Evolutionary conservation across 257 asterid species (phyloP).

Genomic region (Paulownia fortunei): DNA sequence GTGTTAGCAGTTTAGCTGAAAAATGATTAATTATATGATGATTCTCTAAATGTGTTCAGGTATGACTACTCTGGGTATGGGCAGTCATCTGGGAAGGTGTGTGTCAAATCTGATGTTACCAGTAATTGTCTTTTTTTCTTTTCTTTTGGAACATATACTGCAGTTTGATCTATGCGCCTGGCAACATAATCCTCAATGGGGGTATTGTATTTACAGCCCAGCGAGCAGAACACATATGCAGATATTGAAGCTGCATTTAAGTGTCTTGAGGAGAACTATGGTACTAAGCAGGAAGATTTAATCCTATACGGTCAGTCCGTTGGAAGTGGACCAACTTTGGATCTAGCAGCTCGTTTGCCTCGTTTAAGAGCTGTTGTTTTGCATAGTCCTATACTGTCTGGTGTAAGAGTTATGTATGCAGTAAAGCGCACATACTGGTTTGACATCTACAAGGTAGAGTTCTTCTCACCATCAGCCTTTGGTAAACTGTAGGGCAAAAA

Average conservation of each 20-base stretch:
- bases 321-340: constrained; percentile 72
- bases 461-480: neutral
- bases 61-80: constrained; percentile 97
- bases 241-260: constrained; percentile 69
- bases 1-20: neutral
- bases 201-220: constrained; percentile 47
- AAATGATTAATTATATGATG: constrained; percentile 29
- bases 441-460: constrained; percentile 66
- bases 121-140: neutral
- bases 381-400: constrained; percentile 70
- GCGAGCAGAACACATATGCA: constrained; percentile 71
- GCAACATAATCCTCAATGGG: constrained; percentile 16
- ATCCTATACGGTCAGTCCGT: constrained; percentile 71
- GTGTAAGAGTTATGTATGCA: constrained; percentile 70
- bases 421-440: constrained; percentile 66
- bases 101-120: constrained; percentile 11
- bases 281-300: constrained; percentile 64
- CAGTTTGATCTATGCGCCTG: neutral
- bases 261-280: constrained; percentile 71
- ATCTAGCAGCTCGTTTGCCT: constrained; percentile 59
- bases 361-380: constrained; percentile 60
- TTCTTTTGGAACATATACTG: neutral
- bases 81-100: constrained; percentile 93
- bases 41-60: constrained; percentile 51
- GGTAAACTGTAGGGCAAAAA: neutral